These are phyloP conservation scores for Kwoniella bestiolae DNA, from an alignment of 768 basidiomycete species.

Conservation along the genomic window DNA sequence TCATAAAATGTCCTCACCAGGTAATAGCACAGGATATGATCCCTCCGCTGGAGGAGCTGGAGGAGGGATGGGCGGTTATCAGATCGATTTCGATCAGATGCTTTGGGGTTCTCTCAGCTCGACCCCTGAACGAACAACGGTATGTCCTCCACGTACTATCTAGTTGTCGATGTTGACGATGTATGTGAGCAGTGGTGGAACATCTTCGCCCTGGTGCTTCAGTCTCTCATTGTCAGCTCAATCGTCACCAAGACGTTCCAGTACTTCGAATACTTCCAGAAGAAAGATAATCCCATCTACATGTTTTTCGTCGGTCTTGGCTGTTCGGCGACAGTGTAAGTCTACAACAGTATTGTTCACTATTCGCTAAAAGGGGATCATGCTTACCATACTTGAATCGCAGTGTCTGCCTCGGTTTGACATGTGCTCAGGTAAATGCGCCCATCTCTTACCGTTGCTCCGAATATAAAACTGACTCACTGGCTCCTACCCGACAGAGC, in stretches of 20 bases:
- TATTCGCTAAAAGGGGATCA: too few species aligned
- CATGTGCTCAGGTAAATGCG: constrained; percentile 5
- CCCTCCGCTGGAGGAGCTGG: too few species aligned
- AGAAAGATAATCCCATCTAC: neutral
- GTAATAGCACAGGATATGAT: too few species aligned
- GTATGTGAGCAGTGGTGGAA: neutral
- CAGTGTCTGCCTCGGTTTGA: neutral
- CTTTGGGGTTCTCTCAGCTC: constrained; percentile 5
- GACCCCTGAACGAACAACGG: constrained; percentile 1
- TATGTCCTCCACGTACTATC: neutral
- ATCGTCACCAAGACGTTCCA: constrained; percentile 14
- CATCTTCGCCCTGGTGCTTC: constrained; percentile 4
- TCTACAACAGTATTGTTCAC: too few species aligned
- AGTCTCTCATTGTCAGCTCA: constrained; percentile 7
- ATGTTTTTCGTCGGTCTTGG: neutral
- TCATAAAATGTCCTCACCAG: too few species aligned
- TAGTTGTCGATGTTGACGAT: neutral
- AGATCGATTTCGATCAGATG: constrained; percentile 3
- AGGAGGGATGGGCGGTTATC: neutral
- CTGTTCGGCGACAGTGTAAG: neutral
- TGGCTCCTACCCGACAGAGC: neutral
- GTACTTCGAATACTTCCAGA: constrained; percentile 17
- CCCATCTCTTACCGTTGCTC: too few species aligned
- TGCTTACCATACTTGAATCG: neutral
- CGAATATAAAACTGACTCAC: too few species aligned